phyloP scores from a whole-genome alignment of 495 filamentous ascomycete genomes.

The Lasiosphaeria hispida region DNA sequence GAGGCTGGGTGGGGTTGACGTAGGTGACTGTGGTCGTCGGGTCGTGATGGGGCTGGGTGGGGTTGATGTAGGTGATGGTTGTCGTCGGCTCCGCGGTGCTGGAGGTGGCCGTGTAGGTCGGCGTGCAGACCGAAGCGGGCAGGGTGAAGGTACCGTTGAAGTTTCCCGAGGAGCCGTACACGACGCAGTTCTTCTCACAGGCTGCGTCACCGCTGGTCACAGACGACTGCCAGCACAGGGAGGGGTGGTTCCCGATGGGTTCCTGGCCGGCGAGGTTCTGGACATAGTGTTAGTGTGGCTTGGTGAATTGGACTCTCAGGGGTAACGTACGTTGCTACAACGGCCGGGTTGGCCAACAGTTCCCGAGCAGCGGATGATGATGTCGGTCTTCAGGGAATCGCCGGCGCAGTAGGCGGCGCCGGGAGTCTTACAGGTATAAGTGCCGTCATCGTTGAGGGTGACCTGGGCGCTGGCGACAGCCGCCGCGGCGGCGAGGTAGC shows the following conservation, averaged over 20 bases:
- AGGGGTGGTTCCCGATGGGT: conserved; percentile 22
- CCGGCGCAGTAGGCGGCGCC: conserved; percentile 31
- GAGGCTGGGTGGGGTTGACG: conserved; percentile 3
- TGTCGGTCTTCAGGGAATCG: conserved; percentile 29
- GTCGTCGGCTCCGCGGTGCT: conserved; percentile 5
- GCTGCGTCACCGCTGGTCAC: conserved; percentile 28
- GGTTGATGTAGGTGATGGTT: not conserved
- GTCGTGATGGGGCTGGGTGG: not conserved
- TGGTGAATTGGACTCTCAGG: not conserved
- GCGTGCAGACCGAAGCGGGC: conserved; percentile 23
- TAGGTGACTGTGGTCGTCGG: conserved; percentile 9
- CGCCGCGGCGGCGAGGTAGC: conserved; percentile 23
- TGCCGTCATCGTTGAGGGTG: conserved; percentile 16
- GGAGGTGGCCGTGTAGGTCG: conserved; percentile 16
- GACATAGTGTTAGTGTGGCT: not conserved
- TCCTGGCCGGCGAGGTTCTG: conserved; percentile 32
- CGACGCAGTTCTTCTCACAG: conserved; percentile 40
- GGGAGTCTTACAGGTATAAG: conserved; percentile 21
- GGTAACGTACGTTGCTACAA: conserved; percentile 26
- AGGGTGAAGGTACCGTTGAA: conserved; percentile 23
- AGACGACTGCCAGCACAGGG: conserved; percentile 28
- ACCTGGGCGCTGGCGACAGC: conserved; percentile 29
- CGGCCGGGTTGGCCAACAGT: conserved; percentile 21
- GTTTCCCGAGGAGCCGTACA: conserved; percentile 25
- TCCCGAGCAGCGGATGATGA: conserved; percentile 35